phyloP scores from a whole-genome alignment of 352 stramenopile species.

The Phytopythium mirpurense region DNA sequence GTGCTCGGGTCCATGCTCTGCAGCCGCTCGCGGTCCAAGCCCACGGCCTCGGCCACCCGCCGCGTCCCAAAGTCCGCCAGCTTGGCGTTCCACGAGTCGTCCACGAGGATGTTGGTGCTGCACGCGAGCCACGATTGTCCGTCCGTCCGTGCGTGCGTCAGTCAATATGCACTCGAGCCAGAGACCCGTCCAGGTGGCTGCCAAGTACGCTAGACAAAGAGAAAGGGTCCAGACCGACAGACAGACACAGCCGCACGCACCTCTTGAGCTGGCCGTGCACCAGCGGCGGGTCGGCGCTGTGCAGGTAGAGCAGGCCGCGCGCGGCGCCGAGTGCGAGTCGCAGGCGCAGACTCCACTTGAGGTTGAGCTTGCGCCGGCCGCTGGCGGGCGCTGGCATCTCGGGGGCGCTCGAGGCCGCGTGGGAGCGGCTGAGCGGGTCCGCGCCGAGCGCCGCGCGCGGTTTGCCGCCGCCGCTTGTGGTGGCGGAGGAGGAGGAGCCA shows the following conservation, averaged over 20 bases:
- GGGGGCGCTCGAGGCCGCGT: conserved; percentile 7
- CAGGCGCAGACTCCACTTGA: conserved; percentile 80
- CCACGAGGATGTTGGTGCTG: conserved; percentile 85
- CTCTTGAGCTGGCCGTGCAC: conserved; percentile 85
- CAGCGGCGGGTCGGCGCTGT: conserved; percentile 78
- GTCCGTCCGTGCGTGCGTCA: too few species aligned
- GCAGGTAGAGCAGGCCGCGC: conserved; percentile 74
- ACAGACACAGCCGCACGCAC: neutral
- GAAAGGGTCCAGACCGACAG: neutral
- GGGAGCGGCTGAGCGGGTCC: neutral
- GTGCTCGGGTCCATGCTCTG: conserved; percentile 52
- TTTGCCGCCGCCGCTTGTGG: conserved; percentile 2
- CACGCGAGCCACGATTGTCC: too few species aligned
- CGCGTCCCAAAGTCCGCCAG: conserved; percentile 83
- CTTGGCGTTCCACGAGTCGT: conserved; percentile 89
- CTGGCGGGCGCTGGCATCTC: conserved; percentile 12
- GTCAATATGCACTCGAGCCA: too few species aligned
- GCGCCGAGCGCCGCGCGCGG: neutral
- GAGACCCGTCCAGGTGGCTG: too few species aligned
- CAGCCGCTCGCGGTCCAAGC: conserved; percentile 60
- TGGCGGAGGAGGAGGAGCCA: neutral
- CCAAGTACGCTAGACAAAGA: neutral
- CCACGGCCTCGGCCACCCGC: conserved; percentile 72
- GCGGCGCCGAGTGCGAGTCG: conserved; percentile 76
- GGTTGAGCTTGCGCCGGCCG: conserved; percentile 47